phyloP scores from a whole-genome alignment of 164 flowering plant species.

The Nymphaea thermarum region DNA sequence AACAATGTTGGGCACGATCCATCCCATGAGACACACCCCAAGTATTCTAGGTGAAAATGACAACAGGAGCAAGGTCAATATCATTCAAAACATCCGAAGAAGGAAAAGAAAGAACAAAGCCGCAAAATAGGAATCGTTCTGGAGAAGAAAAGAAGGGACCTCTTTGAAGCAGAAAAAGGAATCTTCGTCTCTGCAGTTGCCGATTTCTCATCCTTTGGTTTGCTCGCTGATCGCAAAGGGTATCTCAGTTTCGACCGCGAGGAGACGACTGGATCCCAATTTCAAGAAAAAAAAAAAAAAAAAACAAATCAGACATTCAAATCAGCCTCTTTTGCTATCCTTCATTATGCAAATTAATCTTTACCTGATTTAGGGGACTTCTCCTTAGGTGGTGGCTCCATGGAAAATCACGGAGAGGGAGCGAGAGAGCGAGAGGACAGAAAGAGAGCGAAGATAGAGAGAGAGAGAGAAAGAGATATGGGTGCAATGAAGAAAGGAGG shows the following conservation, averaged over 20 bases:
- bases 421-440: not conserved
- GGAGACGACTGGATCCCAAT: slow-evolving; percentile 10
- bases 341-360: not conserved
- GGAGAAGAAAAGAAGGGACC: slow-evolving; percentile 14
- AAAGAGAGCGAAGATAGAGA: not conserved
- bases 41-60: not conserved
- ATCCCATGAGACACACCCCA: too few species aligned
- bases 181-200: slow-evolving; percentile 16
- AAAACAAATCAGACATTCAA: not conserved
- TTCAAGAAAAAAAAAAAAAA: not conserved
- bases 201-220: slow-evolving; percentile 32
- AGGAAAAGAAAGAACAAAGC: not conserved
- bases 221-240: slow-evolving; percentile 53
- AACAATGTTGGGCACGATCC: not conserved
- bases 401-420: not conserved
- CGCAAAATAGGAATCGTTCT: not conserved
- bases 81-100: not conserved
- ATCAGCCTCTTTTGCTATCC: not conserved
- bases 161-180: slow-evolving; percentile 28
- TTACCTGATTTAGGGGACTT: not conserved
- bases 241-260: slow-evolving; percentile 40
- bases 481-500: not conserved
- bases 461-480: slow-evolving; percentile 1
- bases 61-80: not conserved
- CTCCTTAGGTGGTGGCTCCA: not conserved